A percentile compares a stretch with the other conserved stretches of the same genome.
Conservation (phyloP, 106 monocot genomes). For the Dendrobium nobile region DNA sequence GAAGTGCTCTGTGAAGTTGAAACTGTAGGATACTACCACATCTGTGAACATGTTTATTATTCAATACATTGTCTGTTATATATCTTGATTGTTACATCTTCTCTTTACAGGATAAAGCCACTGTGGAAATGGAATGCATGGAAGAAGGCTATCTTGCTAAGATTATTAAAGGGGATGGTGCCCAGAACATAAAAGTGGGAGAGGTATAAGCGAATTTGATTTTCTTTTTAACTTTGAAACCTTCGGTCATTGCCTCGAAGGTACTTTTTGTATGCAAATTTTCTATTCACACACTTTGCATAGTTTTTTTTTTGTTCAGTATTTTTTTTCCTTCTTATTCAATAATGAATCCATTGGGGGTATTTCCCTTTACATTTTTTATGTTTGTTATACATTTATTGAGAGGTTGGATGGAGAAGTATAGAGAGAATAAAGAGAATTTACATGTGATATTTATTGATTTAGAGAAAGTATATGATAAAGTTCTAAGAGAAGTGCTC, state of each 20-base stretch:
- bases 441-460: too few species aligned
- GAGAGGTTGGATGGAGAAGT: too few species aligned
- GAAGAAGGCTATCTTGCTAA: conserved; percentile 97
- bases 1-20: conserved; percentile 99
- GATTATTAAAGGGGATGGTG: conserved; percentile 85
- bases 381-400: too few species aligned
- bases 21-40: conserved; percentile 53
- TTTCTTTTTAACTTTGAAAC: neutral
- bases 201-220: conserved; percentile 45
- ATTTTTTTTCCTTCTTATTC: neutral
- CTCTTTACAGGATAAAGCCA: conserved; percentile 81
- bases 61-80: neutral
- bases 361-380: too few species aligned
- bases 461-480: too few species aligned
- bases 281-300: neutral
- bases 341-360: neutral
- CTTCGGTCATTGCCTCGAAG: neutral
- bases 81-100: conserved; percentile 7
- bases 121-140: conserved; percentile 99
- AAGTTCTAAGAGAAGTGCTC: too few species aligned
- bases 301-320: neutral
- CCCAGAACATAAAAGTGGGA: conserved; percentile 89
- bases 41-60: conserved; percentile 2
- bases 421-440: too few species aligned
- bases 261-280: neutral